Conservation (phyloP, 345 rosid species). For the Carallia brachiata region DNA sequence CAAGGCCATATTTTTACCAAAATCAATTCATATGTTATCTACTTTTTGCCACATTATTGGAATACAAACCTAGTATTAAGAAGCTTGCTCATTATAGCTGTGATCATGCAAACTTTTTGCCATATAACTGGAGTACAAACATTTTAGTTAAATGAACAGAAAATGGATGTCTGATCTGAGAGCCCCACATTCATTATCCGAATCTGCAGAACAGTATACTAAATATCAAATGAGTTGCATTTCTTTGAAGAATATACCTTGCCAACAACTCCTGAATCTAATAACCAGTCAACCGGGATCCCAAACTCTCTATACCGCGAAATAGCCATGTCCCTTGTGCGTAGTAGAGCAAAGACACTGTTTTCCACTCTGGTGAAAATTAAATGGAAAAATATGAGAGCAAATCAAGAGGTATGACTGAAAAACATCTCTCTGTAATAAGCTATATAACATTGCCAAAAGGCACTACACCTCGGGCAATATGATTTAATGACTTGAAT, state of each 20-base stretch:
- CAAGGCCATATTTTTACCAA: too few relatives aligned
- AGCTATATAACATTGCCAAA: not conserved
- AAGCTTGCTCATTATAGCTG: too few relatives aligned
- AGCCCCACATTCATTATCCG: too few relatives aligned
- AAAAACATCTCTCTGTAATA: not conserved
- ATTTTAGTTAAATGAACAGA: too few relatives aligned
- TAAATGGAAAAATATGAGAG: conserved; percentile 1
- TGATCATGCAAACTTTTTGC: too few relatives aligned
- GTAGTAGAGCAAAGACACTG: conserved; percentile 83
- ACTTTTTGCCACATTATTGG: too few relatives aligned
- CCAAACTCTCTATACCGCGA: conserved; percentile 84
- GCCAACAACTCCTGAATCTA: conserved; percentile 88
- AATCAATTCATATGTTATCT: too few relatives aligned
- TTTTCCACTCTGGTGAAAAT: conserved; percentile 69
- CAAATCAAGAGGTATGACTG: conserved; percentile 1
- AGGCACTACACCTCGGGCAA: not conserved
- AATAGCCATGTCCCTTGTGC: conserved; percentile 94
- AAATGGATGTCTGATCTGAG: too few relatives aligned
- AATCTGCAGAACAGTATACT: too few relatives aligned
- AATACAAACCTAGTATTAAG: too few relatives aligned
- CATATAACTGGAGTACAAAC: too few relatives aligned
- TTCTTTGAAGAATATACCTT: conserved; percentile 57
- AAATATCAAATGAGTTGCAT: not conserved
- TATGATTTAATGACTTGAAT: not conserved
- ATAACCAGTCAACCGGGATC: conserved; percentile 81